Evolutionary conservation across 192 early-diverging fungal genomes (phyloP).

Genomic region (Chytriomyces sp.): DNA sequence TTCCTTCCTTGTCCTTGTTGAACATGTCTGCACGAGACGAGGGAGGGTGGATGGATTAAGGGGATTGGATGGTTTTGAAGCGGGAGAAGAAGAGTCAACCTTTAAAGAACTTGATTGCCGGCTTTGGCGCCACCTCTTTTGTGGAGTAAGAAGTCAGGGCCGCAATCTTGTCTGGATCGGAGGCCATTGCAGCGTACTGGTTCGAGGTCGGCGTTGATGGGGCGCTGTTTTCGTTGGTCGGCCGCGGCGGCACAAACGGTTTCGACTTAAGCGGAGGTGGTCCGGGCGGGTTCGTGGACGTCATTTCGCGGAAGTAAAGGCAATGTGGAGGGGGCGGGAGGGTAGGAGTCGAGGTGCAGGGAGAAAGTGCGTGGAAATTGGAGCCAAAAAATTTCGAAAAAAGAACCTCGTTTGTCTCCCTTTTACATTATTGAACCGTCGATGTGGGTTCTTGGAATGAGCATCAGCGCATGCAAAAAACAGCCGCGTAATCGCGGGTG

Average conservation of each 20-base stretch:
- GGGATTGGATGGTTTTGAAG: neutral
- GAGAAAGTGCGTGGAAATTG: too few relatives aligned
- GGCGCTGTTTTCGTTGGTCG: neutral
- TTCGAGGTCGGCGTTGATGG: neutral
- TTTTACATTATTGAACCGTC: too few relatives aligned
- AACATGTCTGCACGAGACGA: neutral
- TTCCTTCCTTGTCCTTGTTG: slow-evolving; percentile 15
- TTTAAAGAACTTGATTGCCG: slow-evolving; percentile 11
- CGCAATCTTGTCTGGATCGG: neutral
- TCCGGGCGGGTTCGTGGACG: slow-evolving; percentile 16
- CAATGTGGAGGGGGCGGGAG: too few relatives aligned
- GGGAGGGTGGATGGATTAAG: neutral
- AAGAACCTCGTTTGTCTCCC: too few relatives aligned
- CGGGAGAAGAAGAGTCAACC: neutral
- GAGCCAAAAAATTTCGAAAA: too few relatives aligned
- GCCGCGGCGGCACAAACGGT: slow-evolving; percentile 28
- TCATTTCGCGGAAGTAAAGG: too few relatives aligned
- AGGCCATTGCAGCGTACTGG: slow-evolving; percentile 23
- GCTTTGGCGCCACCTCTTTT: slow-evolving; percentile 14
- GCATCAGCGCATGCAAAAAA: too few relatives aligned
- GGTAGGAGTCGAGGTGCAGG: too few relatives aligned
- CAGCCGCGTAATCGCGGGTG: too few relatives aligned
- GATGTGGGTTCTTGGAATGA: too few relatives aligned
- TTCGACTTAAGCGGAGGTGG: slow-evolving; percentile 10
- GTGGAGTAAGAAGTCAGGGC: slow-evolving; percentile 17